These are phyloP conservation scores for Acanthamoeba culbertsoni DNA, from an alignment of 208 protist species.

Conservation along the genomic window DNA sequence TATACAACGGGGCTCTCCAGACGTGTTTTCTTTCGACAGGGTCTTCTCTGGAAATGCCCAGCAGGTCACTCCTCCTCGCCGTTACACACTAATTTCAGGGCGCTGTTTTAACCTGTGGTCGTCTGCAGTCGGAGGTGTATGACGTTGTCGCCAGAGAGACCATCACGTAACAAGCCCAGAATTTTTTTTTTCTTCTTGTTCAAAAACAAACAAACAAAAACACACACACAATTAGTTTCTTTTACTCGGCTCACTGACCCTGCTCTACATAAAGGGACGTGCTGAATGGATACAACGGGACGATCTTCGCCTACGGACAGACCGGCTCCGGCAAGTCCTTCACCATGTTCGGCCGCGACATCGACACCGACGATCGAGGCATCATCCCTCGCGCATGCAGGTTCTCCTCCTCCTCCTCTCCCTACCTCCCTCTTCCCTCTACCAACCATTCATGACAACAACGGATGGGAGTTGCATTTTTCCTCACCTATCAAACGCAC, in stretches of 20 bases:
- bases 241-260: neutral
- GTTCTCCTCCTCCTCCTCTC: neutral
- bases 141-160: conserved; percentile 74
- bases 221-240: conserved; percentile 65
- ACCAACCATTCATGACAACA: neutral
- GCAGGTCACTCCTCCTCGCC: too few species aligned
- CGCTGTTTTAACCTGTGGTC: too few species aligned
- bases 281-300: conserved; percentile 87
- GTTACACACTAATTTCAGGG: too few species aligned
- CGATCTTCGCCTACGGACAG: conserved; percentile 91
- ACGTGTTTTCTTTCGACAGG: conserved; percentile 75
- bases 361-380: conserved; percentile 81
- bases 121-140: conserved; percentile 78
- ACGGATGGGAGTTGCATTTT: neutral
- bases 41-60: conserved; percentile 53
- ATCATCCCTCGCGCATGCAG: conserved; percentile 88
- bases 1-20: too few species aligned
- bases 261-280: conserved; percentile 64
- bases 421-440: neutral
- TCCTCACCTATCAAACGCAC: neutral
- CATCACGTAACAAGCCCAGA: too few species aligned
- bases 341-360: conserved; percentile 78
- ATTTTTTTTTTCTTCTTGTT: too few species aligned
- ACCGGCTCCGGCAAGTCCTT: conserved; percentile 89
- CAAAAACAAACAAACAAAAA: too few species aligned